Evolutionary conservation across 495 filamentous ascomycete species (phyloP).

Genomic region (Penicillium robsamsonii): DNA sequence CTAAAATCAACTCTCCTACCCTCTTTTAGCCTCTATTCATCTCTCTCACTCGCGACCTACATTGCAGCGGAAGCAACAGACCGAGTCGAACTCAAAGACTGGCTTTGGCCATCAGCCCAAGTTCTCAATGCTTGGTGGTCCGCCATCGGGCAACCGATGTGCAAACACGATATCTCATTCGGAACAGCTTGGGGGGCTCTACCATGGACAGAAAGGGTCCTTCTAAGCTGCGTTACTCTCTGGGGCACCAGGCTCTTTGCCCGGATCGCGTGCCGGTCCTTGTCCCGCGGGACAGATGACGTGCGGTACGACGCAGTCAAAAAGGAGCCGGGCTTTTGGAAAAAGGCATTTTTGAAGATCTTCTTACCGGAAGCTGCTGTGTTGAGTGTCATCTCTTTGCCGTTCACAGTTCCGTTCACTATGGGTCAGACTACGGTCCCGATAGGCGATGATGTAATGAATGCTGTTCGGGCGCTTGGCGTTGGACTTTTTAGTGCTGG

Average conservation of each 20-base stretch:
- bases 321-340: conserved; percentile 54
- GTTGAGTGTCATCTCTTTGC: conserved; percentile 53
- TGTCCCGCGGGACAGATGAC: conserved; percentile 51
- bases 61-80: conserved; percentile 44
- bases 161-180: conserved; percentile 39
- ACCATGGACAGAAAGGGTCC: conserved; percentile 49
- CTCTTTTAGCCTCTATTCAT: conserved; percentile 45
- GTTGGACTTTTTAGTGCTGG: conserved; percentile 55
- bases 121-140: conserved; percentile 59
- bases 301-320: conserved; percentile 51
- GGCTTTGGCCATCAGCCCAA: conserved; percentile 53
- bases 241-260: conserved; percentile 57
- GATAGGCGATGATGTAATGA: conserved; percentile 7
- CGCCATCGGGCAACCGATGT: conserved; percentile 47
- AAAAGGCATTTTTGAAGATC: conserved; percentile 43
- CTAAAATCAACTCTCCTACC: conserved; percentile 52
- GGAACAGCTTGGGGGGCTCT: conserved; percentile 41
- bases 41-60: conserved; percentile 48
- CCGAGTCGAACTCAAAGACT: conserved; percentile 56
- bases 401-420: conserved; percentile 54
- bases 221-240: conserved; percentile 51
- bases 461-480: conserved; percentile 41
- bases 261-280: conserved; percentile 43
- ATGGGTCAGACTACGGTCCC: conserved; percentile 14
- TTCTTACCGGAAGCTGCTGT: conserved; percentile 54